Percentiles rank a stretch among this genome's conserved stretches.
Conservation (phyloP, 2,329 filamentous ascomycete genomes). For the Penicillium oxalicum region DNA sequence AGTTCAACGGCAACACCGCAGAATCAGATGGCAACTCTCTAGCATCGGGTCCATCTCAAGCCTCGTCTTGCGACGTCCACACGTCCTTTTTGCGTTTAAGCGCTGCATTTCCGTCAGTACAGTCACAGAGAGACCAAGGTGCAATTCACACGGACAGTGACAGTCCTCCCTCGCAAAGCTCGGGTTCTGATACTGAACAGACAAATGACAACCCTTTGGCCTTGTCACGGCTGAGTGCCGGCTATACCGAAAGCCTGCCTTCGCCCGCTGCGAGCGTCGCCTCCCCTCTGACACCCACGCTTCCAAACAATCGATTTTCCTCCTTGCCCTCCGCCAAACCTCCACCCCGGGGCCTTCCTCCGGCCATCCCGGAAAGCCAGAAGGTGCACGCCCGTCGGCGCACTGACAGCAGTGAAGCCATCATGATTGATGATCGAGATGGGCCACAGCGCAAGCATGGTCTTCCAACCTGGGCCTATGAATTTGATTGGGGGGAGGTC, state of each 20-base stretch:
- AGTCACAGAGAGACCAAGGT: slow-evolving; percentile 22
- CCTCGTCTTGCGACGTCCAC: slow-evolving; percentile 33
- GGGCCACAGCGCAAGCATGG: slow-evolving; percentile 52
- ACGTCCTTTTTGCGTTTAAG: slow-evolving; percentile 39
- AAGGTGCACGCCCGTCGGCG: slow-evolving; percentile 36
- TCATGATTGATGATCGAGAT: slow-evolving; percentile 40
- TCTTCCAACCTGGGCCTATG: slow-evolving; percentile 37
- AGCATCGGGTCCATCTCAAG: slow-evolving; percentile 26
- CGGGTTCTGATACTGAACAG: slow-evolving; percentile 32
- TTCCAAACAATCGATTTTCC: slow-evolving; percentile 36
- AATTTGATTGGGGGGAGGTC: slow-evolving; percentile 41
- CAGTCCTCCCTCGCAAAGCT: slow-evolving; percentile 23
- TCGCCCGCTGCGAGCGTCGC: slow-evolving; percentile 32
- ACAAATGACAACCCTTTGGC: slow-evolving; percentile 27
- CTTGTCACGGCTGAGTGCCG: slow-evolving; percentile 31
- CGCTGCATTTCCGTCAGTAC: slow-evolving; percentile 25
- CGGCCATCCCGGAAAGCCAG: slow-evolving; percentile 29
- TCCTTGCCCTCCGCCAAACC: slow-evolving; percentile 30
- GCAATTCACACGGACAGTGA: slow-evolving; percentile 25
- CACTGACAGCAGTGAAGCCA: slow-evolving; percentile 43
- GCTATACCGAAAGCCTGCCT: slow-evolving; percentile 35
- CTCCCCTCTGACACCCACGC: slow-evolving; percentile 37
- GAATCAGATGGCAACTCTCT: slow-evolving; percentile 28
- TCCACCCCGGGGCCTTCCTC: slow-evolving; percentile 27
- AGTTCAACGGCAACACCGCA: slow-evolving; percentile 6